Percentiles rank a stretch among this genome's conserved stretches.
phyloP scores from a whole-genome alignment of 2,329 filamentous ascomycete species.

The Trichoderma simmonsii region DNA sequence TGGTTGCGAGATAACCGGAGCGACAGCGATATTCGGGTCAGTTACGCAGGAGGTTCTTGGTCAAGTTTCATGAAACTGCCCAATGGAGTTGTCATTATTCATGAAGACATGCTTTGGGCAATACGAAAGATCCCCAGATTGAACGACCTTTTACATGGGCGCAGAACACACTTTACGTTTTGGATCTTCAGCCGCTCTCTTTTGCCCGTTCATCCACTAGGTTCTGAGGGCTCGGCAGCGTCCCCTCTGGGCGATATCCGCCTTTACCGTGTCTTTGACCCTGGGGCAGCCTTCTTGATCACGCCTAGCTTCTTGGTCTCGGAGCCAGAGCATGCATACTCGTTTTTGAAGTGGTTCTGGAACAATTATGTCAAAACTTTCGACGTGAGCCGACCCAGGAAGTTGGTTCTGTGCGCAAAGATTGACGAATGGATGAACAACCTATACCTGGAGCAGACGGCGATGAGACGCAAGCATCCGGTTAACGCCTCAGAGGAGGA shows the following conservation, averaged over 20 bases:
- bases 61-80: conserved; percentile 37
- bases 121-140: conserved; percentile 41
- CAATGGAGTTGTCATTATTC: conserved; percentile 41
- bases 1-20: conserved; percentile 45
- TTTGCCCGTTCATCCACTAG: conserved; percentile 21
- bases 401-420: conserved; percentile 31
- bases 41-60: conserved; percentile 46
- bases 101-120: conserved; percentile 40
- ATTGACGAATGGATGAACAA: conserved; percentile 32
- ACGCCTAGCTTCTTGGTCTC: conserved; percentile 43
- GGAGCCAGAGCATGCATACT: conserved; percentile 34
- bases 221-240: conserved; percentile 11
- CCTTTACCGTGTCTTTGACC: conserved; percentile 31
- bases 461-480: background rate
- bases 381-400: conserved; percentile 21
- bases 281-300: conserved; percentile 36
- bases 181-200: conserved; percentile 41
- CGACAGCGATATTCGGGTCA: conserved; percentile 42
- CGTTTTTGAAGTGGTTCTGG: conserved; percentile 37
- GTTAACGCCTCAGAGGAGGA: background rate
- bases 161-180: conserved; percentile 32
- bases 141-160: conserved; percentile 30
- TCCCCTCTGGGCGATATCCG: conserved; percentile 24
- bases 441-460: conserved; percentile 21
- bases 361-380: conserved; percentile 23